Evolutionary conservation across 805 yeast species (phyloP).

Genomic region (Candida schatavii): DNA sequence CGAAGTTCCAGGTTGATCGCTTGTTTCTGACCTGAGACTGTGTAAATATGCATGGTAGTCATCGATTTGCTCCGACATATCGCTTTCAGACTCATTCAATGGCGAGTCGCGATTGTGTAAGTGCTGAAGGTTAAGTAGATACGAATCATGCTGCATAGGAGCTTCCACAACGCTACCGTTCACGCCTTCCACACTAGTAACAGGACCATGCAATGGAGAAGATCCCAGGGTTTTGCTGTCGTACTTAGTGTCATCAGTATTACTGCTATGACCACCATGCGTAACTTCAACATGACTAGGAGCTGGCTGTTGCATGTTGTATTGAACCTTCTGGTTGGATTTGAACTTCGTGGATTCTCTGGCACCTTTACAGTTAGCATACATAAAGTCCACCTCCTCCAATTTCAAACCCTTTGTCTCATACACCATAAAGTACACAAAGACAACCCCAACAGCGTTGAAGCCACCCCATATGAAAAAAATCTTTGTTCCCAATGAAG

Average conservation of each 20-base stretch:
- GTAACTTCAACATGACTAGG: neutral
- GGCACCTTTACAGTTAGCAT: constrained; percentile 57
- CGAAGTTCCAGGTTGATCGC: constrained; percentile 12
- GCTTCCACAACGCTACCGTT: neutral
- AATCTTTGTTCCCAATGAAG: constrained; percentile 66
- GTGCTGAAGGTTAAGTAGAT: neutral
- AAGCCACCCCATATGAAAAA: constrained; percentile 80
- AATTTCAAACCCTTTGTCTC: constrained; percentile 78
- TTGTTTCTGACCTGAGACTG: constrained; percentile 12
- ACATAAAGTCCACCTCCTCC: constrained; percentile 80
- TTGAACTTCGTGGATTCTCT: constrained; percentile 46
- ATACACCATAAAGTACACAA: constrained; percentile 66
- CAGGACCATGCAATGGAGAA: neutral
- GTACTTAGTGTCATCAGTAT: constrained; percentile 2
- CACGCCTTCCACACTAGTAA: no score
- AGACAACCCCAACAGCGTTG: constrained; percentile 55
- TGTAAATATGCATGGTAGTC: constrained; percentile 20
- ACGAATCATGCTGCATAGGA: neutral
- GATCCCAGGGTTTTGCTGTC: neutral
- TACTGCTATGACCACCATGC: neutral
- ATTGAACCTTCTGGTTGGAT: constrained; percentile 31
- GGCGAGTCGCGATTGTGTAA: constrained; percentile 1
- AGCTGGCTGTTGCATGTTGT: constrained; percentile 12
- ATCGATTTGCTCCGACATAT: constrained; percentile 7
- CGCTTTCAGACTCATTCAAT: neutral